phyloP scores from a whole-genome alignment of 371 early-diverging fungal genomes.

The Umbelopsis sp. region DNA sequence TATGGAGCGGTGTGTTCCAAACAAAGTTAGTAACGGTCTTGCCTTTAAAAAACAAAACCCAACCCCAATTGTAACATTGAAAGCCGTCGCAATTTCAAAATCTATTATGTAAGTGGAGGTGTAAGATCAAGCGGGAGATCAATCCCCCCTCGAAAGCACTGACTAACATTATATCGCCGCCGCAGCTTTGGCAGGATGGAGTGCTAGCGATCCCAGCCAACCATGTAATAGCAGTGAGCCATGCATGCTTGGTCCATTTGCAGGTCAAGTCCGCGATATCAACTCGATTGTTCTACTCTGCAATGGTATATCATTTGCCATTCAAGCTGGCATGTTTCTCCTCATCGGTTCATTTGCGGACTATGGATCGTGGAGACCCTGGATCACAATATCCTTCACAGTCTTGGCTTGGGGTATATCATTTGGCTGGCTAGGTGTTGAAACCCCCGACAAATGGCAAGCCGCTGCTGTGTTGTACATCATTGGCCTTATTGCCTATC shows the following conservation, averaged over 20 bases:
- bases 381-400: slow-evolving; percentile 12
- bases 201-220: slow-evolving; percentile 13
- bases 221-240: slow-evolving; percentile 16
- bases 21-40: background rate
- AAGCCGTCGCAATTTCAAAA: slow-evolving; percentile 18
- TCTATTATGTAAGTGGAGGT: slow-evolving; percentile 12
- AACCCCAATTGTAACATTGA: background rate
- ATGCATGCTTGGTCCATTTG: slow-evolving; percentile 19
- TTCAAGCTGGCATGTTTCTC: slow-evolving; percentile 18
- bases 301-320: slow-evolving; percentile 19
- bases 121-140: background rate
- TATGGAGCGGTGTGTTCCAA: background rate
- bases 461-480: slow-evolving; percentile 4
- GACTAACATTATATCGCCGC: background rate
- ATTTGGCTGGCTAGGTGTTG: slow-evolving; percentile 19
- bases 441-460: slow-evolving; percentile 12
- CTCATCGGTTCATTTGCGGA: slow-evolving; percentile 20
- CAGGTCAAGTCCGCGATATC: slow-evolving; percentile 15
- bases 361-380: slow-evolving; percentile 15
- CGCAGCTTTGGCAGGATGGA: slow-evolving; percentile 19
- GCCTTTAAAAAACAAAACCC: background rate
- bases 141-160: background rate
- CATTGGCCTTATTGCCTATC: slow-evolving; percentile 12
- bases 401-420: slow-evolving; percentile 16
- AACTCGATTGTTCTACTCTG: slow-evolving; percentile 17